Conservation (phyloP, 1,284 basidiomycete species). For the Neonothopanus nambi region DNA sequence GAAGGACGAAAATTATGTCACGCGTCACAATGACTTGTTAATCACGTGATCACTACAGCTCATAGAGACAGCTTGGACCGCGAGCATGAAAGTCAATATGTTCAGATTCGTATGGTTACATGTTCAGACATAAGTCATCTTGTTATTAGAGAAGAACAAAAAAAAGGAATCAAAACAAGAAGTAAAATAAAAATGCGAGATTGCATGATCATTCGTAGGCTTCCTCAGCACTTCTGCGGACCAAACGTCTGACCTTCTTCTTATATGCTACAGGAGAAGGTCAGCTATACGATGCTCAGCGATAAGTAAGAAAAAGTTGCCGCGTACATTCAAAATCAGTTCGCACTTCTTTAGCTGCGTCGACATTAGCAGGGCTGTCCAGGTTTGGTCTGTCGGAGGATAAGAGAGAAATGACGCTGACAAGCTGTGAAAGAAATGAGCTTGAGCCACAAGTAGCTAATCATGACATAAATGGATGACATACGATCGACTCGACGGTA, state of each 20-base stretch:
- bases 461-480: constrained; percentile 37
- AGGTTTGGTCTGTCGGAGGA: constrained; percentile 92
- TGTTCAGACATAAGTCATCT: too few species aligned
- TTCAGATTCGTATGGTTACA: too few species aligned
- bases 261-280: constrained; percentile 61
- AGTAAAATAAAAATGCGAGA: background rate
- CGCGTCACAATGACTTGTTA: too few species aligned
- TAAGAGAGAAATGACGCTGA: constrained; percentile 95
- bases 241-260: constrained; percentile 91
- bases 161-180: background rate
- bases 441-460: background rate
- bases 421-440: constrained; percentile 54
- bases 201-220: constrained; percentile 59
- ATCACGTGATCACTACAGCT: too few species aligned
- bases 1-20: too few species aligned
- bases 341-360: constrained; percentile 91
- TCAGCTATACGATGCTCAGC: background rate
- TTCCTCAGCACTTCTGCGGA: constrained; percentile 84
- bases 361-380: constrained; percentile 96
- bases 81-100: too few species aligned
- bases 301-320: background rate
- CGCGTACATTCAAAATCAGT: constrained; percentile 66
- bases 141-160: too few species aligned
- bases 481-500: constrained; percentile 93
- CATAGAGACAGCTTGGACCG: too few species aligned